Percentiles rank a stretch among this genome's conserved stretches.
These are phyloP conservation scores for Penicillium flavigenum DNA, from an alignment of 495 filamentous ascomycete species.

Conservation along the genomic window DNA sequence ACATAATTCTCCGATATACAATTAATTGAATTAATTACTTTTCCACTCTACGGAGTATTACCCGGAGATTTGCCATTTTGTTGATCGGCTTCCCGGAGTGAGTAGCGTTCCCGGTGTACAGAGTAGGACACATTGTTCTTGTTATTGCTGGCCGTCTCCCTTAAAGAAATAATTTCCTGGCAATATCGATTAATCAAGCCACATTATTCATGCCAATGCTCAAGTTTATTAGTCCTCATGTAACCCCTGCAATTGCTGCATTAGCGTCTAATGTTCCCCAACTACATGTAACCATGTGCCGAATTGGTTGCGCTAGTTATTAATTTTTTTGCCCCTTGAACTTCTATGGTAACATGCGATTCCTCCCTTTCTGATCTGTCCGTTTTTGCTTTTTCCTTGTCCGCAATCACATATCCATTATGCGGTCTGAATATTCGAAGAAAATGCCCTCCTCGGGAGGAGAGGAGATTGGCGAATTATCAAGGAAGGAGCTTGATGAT, in stretches of 20 bases:
- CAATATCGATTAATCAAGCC: too few species aligned
- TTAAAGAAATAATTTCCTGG: too few species aligned
- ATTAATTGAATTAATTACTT: too few species aligned
- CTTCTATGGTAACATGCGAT: not conserved
- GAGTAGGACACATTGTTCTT: too few species aligned
- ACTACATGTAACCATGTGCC: slow-evolving; percentile 7
- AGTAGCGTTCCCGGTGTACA: too few species aligned
- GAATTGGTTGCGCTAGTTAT: slow-evolving; percentile 4
- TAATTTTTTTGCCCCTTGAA: not conserved
- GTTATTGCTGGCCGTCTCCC: too few species aligned
- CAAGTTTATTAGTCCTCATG: not conserved
- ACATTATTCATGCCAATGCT: not conserved
- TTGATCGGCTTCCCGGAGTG: too few species aligned
- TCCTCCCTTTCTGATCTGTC: not conserved
- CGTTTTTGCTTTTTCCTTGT: not conserved
- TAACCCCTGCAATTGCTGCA: not conserved
- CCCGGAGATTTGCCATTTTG: too few species aligned
- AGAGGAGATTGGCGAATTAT: slow-evolving; percentile 17
- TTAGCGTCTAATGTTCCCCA: not conserved
- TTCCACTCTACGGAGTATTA: too few species aligned
- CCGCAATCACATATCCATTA: slow-evolving; percentile 6
- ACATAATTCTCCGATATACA: too few species aligned
- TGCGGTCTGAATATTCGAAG: slow-evolving; percentile 20
- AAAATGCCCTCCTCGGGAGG: slow-evolving; percentile 11
- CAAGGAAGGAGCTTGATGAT: slow-evolving; percentile 38